Evolutionary conservation across 208 protist species (phyloP), one percentile per base, ranked within the genome.

Genomic region (Acanthamoeba divionensis): DNA sequence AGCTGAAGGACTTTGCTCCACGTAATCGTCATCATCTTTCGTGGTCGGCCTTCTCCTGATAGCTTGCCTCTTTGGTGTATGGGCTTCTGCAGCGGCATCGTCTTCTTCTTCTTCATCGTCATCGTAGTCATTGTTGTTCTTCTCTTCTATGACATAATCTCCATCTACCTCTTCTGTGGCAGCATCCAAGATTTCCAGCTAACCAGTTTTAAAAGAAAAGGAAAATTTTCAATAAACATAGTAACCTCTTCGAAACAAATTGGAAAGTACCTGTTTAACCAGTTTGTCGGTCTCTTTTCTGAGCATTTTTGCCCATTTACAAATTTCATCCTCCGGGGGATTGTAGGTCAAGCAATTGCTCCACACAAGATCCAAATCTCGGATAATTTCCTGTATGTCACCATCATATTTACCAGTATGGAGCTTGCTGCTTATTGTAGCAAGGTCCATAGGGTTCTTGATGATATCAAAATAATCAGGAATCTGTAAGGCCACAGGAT

Each of bases 401-500:
- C 21, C 29, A 7, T 33, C 36, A 44, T 92, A 92, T 41, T 90
- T 18, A 10, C 67, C 67, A 12, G 50, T 60, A 8, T 9, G n/a
- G 4, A 92, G 24, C 36, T 92, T 92, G 63, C 36, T 75, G 29
- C 69, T 73, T n/a, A 93, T 71, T 15, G 95, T 96, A 15, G 67
- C 62, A 26, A 96, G 67, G 86, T 96, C 95, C 95, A 96, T 96
- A 10, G 95, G 95, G 24, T 91, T 89, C 89, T 95, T 95, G 82
- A 96, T 92, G 60, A 96, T 90, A 15, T 89, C 60, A 67, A 95
- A 93, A 85, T 96, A 96, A 77, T 94, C 92, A 6, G 95, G 94
- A 44, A 96, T 94, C 65, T 93, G 54, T 18, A 95, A 79, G 47
- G 31, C 15, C 5, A 93, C 91, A 24, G 92, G 93, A 71, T 96